Evolutionary conservation across 768 basidiomycete species (phyloP), one percentile per base, ranked within the genome.

Genomic region (Rhodotorula graminis): DNA sequence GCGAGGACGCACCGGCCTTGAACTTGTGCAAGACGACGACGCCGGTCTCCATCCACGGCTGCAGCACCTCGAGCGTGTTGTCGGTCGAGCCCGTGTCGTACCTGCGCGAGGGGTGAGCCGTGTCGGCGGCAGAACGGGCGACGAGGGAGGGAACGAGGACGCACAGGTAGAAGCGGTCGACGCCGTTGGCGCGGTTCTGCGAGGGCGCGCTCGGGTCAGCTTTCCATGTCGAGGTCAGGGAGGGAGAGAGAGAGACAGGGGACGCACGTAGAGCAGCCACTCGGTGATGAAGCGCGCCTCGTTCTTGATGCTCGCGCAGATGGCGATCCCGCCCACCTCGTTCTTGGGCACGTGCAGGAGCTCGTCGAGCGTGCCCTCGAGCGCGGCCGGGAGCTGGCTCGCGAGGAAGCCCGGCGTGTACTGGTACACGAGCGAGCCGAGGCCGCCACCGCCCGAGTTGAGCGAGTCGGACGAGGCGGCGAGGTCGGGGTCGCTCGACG

Each of bases 81-180:
- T 71, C 70, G 10, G 58, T 57, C 25, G 64, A 66, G 9, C 70
- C 70, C 10, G 64, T 58, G 37, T 71, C 70, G 65, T 66, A 59
- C 0, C 70, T 71, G 52, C 37, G 46, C 19, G 37, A 37, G 12
- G 23, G 19, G 18, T 19, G 19, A 15, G 18, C 44, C 44, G 44
- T 46, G 44, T 46, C 6, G 15, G 44, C 44, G 8, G n/a, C n/a
- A n/a, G n/a, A n/a, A n/a, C n/a, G n/a, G n/a, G n/a, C n/a, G n/a
- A n/a, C 29, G 10, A 5, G n/a, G 31, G 58, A 50, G 23, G 21
- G 31, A 37, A 37, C 21, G 25, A 46, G 2, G 42, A 47, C 55
- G 53, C 4, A 65, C 65, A 65, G 56, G 46, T 65, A 65, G 47
- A 65, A 65, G 31, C 65, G 65, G 55, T 65, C 65, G 46, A 65